A percentile compares a stretch with the other conserved stretches of the same genome.
Conservation (phyloP, 2,329 filamentous ascomycete genomes). For the Epichloe brachyelytri region DNA sequence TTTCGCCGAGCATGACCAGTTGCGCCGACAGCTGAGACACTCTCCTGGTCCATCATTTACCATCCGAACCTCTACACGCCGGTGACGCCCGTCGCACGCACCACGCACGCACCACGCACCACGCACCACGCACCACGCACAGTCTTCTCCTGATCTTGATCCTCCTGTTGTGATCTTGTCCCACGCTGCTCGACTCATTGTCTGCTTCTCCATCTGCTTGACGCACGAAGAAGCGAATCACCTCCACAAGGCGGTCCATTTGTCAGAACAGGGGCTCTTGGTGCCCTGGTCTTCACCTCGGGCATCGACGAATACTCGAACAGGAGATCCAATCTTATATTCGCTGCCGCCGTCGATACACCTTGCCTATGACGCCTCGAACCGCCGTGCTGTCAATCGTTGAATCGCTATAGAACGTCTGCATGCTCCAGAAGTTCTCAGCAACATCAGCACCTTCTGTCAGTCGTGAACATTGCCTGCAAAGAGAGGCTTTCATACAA, state of each 20-base stretch:
- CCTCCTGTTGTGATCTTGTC: background rate
- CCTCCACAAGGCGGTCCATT: background rate
- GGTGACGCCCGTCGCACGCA: background rate
- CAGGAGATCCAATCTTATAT: background rate
- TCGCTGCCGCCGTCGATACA: background rate
- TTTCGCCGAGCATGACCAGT: constrained; percentile 2
- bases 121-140: background rate
- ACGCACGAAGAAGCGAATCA: background rate
- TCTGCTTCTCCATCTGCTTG: background rate
- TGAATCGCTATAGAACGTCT: background rate
- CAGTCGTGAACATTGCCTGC: background rate
- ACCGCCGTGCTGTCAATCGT: background rate
- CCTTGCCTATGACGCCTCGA: background rate
- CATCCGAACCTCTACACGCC: background rate
- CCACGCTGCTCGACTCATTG: background rate
- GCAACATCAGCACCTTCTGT: background rate
- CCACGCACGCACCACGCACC: background rate
- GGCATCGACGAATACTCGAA: background rate
- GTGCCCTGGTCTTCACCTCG: background rate
- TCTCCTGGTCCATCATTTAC: constrained; percentile 2
- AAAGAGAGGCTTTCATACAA: background rate
- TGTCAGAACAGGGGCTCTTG: background rate
- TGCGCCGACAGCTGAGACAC: constrained; percentile 5
- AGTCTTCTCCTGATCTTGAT: background rate
- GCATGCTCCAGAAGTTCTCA: background rate